phyloP scores from a whole-genome alignment of 495 filamentous ascomycete species.

The Aspergillus sclerotioniger region DNA sequence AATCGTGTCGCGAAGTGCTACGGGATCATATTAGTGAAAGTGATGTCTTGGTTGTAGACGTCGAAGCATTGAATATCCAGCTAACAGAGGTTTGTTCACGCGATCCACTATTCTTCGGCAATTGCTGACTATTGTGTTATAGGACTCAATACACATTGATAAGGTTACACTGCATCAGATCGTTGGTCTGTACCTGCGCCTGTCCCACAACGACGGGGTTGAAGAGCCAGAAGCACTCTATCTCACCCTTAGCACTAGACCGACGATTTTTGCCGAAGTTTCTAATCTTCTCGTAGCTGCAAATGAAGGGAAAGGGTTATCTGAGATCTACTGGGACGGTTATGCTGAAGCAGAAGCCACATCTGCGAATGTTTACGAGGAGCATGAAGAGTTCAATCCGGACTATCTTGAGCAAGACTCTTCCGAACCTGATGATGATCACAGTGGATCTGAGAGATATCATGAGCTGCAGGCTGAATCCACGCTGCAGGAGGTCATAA shows the following conservation, averaged over 20 bases:
- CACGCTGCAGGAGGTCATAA: background rate
- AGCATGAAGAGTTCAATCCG: conserved; percentile 10
- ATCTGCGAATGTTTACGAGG: conserved; percentile 19
- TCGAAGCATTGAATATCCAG: conserved; percentile 67
- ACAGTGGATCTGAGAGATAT: background rate
- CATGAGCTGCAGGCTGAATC: background rate
- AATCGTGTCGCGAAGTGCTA: conserved; percentile 64
- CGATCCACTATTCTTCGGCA: background rate
- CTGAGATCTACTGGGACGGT: conserved; percentile 43
- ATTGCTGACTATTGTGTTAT: conserved; percentile 26
- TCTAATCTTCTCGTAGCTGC: conserved; percentile 50
- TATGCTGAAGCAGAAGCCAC: conserved; percentile 31
- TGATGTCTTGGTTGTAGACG: conserved; percentile 67
- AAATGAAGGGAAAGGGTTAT: conserved; percentile 58
- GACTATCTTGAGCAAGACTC: conserved; percentile 16
- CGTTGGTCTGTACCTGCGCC: conserved; percentile 53
- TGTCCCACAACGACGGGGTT: conserved; percentile 60
- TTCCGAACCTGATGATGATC: conserved; percentile 1
- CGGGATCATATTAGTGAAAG: conserved; percentile 61
- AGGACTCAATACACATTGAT: conserved; percentile 47
- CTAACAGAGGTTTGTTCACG: conserved; percentile 64
- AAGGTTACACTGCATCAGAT: conserved; percentile 55
- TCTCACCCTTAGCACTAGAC: conserved; percentile 50
- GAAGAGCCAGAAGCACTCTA: conserved; percentile 55
- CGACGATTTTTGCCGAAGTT: conserved; percentile 41